Conservation (phyloP, 176 grass and related monocot species). For the Lolium rigidum region DNA sequence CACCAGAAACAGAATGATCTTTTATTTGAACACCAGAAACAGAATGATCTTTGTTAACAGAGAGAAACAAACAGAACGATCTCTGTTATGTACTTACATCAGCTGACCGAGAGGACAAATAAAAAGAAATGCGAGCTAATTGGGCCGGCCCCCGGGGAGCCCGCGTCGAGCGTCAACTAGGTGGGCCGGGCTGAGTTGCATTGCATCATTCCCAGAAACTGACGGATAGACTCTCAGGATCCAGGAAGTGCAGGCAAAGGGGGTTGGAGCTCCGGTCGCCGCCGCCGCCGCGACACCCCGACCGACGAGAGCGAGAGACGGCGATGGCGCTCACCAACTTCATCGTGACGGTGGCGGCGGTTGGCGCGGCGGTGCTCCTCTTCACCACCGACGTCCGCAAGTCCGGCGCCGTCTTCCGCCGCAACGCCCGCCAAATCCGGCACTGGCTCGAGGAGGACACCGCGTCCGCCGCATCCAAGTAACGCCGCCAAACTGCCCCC, state of each 20-base stretch:
- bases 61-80: no score
- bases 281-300: conserved; percentile 7
- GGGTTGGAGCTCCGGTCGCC: neutral
- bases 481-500: neutral
- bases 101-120: no score
- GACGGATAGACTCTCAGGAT: neutral
- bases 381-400: conserved; percentile 87
- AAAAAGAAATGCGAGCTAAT: no score
- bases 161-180: no score
- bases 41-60: no score
- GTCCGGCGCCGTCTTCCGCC: conserved; percentile 75
- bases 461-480: conserved; percentile 59
- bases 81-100: no score
- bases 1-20: no score
- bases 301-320: neutral
- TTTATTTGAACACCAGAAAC: no score
- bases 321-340: conserved; percentile 91
- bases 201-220: no score
- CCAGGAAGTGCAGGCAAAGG: neutral
- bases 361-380: conserved; percentile 66
- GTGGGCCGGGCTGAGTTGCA: no score
- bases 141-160: no score
- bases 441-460: conserved; percentile 86
- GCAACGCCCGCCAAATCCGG: conserved; percentile 80
- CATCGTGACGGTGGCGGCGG: conserved; percentile 69